Evolutionary conservation across 192 early-diverging fungal species (phyloP).

Genomic region (Piromyces finnis): DNA sequence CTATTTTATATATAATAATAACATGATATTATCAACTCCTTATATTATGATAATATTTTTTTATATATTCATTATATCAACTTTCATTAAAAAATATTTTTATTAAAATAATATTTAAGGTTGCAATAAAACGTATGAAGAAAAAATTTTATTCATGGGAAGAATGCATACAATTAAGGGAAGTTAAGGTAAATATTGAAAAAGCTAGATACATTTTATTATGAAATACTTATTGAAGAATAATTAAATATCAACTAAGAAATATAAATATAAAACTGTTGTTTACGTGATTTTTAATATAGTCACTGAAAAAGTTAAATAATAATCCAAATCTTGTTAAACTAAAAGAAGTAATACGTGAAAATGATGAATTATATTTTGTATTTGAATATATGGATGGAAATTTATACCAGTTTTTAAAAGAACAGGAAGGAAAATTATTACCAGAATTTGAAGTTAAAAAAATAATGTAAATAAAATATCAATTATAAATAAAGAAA

Average conservation of each 20-base stretch:
- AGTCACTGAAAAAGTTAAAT: constrained; percentile 52
- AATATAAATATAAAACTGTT: background rate
- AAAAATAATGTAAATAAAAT: constrained; percentile 46
- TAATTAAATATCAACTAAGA: too few relatives aligned
- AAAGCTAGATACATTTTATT: too few relatives aligned
- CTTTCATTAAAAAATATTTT: too few relatives aligned
- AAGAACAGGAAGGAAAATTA: constrained; percentile 41
- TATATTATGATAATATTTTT: too few relatives aligned
- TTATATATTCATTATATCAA: too few relatives aligned
- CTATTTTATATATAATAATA: background rate
- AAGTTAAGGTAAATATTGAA: constrained; percentile 43
- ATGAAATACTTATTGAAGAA: too few relatives aligned
- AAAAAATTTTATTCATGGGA: constrained; percentile 52
- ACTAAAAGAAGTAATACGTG: constrained; percentile 67
- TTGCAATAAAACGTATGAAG: constrained; percentile 83
- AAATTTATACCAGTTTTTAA: constrained; percentile 81
- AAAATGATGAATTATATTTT: constrained; percentile 72
- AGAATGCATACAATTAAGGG: constrained; percentile 52
- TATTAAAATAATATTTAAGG: constrained; percentile 18
- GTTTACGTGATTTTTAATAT: background rate
- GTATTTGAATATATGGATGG: constrained; percentile 95
- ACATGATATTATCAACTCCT: background rate
- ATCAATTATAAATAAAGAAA: background rate
- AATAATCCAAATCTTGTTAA: constrained; percentile 73
- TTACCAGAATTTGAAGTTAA: constrained; percentile 51